Conservation (phyloP, 805 yeast genomes). For the Kluyveromyces lactis region DNA sequence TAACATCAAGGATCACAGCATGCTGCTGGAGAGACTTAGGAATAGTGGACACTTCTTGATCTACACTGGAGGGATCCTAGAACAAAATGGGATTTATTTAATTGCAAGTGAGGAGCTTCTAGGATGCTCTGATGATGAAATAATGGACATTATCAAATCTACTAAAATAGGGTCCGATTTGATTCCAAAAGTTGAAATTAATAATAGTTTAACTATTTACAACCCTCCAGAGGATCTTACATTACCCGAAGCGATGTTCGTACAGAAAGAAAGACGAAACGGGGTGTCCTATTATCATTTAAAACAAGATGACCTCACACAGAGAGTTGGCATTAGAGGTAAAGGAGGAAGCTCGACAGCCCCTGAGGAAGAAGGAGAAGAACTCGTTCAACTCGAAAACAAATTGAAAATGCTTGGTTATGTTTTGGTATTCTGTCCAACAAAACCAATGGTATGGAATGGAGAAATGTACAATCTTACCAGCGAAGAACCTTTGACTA, state of each 20-base stretch:
- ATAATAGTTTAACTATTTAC: conserved; percentile 21
- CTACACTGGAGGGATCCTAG: conserved; percentile 58
- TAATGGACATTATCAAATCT: conserved; percentile 37
- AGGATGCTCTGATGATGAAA: conserved; percentile 34
- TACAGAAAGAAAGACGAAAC: conserved; percentile 22
- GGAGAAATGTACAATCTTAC: conserved; percentile 59
- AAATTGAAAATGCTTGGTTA: conserved; percentile 41
- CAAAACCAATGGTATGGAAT: conserved; percentile 86
- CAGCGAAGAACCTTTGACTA: conserved; percentile 27
- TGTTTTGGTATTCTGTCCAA: conserved; percentile 64
- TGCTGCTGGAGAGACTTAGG: conserved; percentile 49
- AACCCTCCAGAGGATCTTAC: conserved; percentile 17
- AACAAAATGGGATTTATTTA: conserved; percentile 68
- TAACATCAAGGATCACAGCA: conserved; percentile 42
- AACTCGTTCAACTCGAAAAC: conserved; percentile 19
- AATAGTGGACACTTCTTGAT: conserved; percentile 68
- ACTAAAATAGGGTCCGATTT: conserved; percentile 46
- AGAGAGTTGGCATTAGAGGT: conserved; percentile 10
- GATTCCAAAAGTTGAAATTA: conserved; percentile 25
- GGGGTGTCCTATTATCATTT: conserved; percentile 21
- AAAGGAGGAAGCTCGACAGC: conserved; percentile 3
- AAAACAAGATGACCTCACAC: conserved; percentile 22
- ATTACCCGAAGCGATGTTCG: conserved; percentile 21
- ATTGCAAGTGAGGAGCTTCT: conserved; percentile 53
- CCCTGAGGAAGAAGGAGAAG: conserved; percentile 21